These are phyloP conservation scores for Plasmopara halstedii DNA, from an alignment of 352 stramenopile genomes.

Conservation along the genomic window DNA sequence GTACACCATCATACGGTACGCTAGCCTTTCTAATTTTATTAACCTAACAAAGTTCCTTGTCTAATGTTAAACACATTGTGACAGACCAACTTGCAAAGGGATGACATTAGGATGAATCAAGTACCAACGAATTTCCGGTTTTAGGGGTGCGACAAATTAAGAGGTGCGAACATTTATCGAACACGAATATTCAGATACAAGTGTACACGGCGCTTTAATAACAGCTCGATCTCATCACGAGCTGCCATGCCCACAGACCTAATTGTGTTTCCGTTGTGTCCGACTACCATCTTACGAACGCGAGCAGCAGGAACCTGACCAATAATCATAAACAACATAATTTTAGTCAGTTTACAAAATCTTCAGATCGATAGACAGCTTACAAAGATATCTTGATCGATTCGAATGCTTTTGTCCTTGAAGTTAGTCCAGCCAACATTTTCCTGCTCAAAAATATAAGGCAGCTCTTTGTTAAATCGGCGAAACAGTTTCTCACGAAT, in stretches of 20 bases:
- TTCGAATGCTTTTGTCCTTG: conserved; percentile 77
- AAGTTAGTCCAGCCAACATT: conserved; percentile 84
- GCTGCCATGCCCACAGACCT: conserved; percentile 63
- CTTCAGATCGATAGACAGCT: conserved; percentile 10
- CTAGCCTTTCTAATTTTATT: too few relatives aligned
- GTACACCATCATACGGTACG: too few relatives aligned
- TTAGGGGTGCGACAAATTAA: too few relatives aligned
- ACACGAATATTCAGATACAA: conserved; percentile 83
- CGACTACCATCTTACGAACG: conserved; percentile 74
- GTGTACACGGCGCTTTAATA: conserved; percentile 66
- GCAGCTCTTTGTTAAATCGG: conserved; percentile 84
- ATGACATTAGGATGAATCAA: too few relatives aligned
- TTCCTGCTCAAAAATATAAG: conserved; percentile 77
- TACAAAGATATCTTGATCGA: conserved; percentile 87
- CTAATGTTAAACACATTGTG: too few relatives aligned
- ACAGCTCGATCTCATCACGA: conserved; percentile 63
- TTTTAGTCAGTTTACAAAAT: background rate
- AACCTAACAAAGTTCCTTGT: too few relatives aligned
- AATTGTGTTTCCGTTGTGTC: conserved; percentile 70
- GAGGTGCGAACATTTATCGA: conserved; percentile 14
- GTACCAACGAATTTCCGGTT: too few relatives aligned
- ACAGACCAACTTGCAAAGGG: too few relatives aligned
- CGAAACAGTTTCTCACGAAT: conserved; percentile 84
- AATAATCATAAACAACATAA: background rate
- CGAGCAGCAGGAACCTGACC: conserved; percentile 65